These are phyloP conservation scores for Chaetomiaceae sp. DNA, from an alignment of 2,329 filamentous ascomycete species.

Conservation along the genomic window DNA sequence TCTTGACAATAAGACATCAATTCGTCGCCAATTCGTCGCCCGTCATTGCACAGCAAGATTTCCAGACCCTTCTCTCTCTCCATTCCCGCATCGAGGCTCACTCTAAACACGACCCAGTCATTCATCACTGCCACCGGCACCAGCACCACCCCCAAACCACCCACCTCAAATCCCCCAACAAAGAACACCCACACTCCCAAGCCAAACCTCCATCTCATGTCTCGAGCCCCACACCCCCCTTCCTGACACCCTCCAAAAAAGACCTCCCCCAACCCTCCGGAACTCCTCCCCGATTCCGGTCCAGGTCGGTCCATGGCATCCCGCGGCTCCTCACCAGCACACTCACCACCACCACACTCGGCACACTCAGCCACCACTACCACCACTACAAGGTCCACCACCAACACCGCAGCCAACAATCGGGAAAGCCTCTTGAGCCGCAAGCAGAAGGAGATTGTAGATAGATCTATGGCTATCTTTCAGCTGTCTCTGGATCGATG, in stretches of 20 bases:
- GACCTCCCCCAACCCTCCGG: background rate
- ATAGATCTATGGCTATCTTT: conserved; percentile 26
- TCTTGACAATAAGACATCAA: too few species aligned
- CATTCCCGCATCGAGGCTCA: too few species aligned
- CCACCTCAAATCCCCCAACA: too few species aligned
- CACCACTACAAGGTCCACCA: background rate
- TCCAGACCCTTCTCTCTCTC: too few species aligned
- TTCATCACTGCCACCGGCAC: too few species aligned
- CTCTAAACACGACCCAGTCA: too few species aligned
- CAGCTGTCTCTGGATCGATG: conserved; percentile 20
- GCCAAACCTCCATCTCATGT: conserved; percentile 22
- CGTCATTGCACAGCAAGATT: background rate
- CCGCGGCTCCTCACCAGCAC: conserved; percentile 21
- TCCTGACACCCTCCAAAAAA: too few species aligned
- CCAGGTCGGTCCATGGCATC: conserved; percentile 24
- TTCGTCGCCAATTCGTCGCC: too few species aligned
- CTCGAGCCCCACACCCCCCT: conserved; percentile 20
- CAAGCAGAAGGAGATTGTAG: conserved; percentile 25
- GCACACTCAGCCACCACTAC: background rate
- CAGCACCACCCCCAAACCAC: background rate
- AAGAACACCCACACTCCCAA: background rate
- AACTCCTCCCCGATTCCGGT: background rate
- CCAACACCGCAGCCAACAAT: background rate
- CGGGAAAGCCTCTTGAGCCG: conserved; percentile 21
- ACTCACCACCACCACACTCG: conserved; percentile 13